These are phyloP conservation scores for Neophaeococcomyces aloes DNA, from an alignment of 2,329 filamentous ascomycete genomes.

Conservation along the genomic window DNA sequence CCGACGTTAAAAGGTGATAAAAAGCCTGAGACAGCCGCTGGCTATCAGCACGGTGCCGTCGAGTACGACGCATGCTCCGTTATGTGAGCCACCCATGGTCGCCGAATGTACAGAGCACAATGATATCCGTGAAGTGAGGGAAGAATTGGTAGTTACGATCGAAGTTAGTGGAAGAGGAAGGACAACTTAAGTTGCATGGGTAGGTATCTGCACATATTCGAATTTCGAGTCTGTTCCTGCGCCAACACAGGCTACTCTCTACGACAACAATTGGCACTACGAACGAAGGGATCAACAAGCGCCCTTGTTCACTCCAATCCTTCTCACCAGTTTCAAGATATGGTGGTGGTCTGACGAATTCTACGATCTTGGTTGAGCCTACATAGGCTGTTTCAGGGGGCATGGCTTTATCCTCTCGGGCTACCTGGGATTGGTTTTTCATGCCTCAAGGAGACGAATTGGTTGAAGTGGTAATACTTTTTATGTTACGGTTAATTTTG, in stretches of 20 bases:
- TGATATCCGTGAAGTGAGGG: not conserved
- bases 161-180: not conserved
- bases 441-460: slow-evolving; percentile 24
- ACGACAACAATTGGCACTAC: not conserved
- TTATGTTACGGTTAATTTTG: slow-evolving; percentile 10
- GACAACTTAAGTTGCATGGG: not conserved
- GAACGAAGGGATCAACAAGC: too few relatives aligned
- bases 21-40: slow-evolving; percentile 32
- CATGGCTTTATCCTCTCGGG: slow-evolving; percentile 36
- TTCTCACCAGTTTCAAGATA: not conserved
- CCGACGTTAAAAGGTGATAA: slow-evolving; percentile 37
- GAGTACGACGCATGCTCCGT: slow-evolving; percentile 24
- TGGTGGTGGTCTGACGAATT: slow-evolving; percentile 6
- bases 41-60: slow-evolving; percentile 23
- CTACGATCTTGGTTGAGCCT: slow-evolving; percentile 8
- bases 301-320: not conserved
- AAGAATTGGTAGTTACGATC: not conserved
- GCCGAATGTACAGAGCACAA: slow-evolving; percentile 5
- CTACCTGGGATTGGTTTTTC: slow-evolving; percentile 32
- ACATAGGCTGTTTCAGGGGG: slow-evolving; percentile 29
- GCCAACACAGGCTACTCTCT: not conserved
- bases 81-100: slow-evolving; percentile 22
- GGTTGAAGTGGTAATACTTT: slow-evolving; percentile 5
- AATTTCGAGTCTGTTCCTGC: not conserved
- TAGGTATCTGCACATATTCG: slow-evolving; percentile 1